phyloP scores from a whole-genome alignment of 345 rosid species.

The Angophora floribunda region DNA sequence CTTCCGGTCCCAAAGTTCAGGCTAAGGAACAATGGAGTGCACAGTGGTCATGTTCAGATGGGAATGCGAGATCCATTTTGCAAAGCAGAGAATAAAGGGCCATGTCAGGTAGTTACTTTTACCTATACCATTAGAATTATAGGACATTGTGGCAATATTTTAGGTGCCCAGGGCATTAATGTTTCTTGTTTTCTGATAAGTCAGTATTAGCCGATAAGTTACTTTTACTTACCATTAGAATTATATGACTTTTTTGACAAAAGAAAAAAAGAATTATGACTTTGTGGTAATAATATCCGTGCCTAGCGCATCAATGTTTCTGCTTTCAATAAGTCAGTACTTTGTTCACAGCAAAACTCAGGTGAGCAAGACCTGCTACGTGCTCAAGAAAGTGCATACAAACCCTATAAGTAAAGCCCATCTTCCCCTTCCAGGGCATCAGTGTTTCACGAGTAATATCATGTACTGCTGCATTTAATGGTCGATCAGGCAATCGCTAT shows the following conservation, averaged over 20 bases:
- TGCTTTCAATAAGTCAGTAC: not conserved
- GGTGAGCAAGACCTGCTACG: not conserved
- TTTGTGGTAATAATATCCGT: not conserved
- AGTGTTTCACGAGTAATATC: not conserved
- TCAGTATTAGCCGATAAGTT: not conserved
- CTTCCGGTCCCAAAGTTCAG: slow-evolving; percentile 48
- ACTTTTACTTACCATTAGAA: not conserved
- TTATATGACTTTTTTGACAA: not conserved
- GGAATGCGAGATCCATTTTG: slow-evolving; percentile 66
- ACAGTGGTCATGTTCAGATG: slow-evolving; percentile 84
- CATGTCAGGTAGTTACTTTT: slow-evolving; percentile 48
- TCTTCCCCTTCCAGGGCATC: not conserved
- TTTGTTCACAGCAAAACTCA: not conserved
- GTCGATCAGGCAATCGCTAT: not conserved
- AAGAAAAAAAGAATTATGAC: not conserved
- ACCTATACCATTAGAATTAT: not conserved
- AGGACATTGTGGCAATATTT: not conserved
- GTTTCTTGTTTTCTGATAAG: not conserved
- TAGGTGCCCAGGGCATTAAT: not conserved
- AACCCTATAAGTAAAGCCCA: not conserved
- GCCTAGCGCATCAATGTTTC: not conserved
- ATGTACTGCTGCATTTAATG: not conserved
- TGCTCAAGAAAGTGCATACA: not conserved
- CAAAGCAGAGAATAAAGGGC: slow-evolving; percentile 46
- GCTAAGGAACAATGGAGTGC: slow-evolving; percentile 49